These are phyloP conservation scores for Tolypocladium tropicale DNA, from an alignment of 2,329 filamentous ascomycete genomes.

Conservation along the genomic window DNA sequence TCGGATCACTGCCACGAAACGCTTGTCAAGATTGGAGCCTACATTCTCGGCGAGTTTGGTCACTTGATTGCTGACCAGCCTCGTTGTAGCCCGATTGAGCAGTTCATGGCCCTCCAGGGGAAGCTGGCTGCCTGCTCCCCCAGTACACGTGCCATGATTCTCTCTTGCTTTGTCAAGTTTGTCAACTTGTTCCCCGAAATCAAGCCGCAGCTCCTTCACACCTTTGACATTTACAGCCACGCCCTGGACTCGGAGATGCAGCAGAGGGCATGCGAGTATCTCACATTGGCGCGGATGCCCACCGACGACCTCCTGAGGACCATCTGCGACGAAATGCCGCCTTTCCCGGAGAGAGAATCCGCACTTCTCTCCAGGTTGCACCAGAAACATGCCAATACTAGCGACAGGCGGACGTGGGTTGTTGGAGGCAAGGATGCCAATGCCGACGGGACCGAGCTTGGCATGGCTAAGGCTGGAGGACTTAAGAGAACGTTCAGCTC, in stretches of 20 bases:
- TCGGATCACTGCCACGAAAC: conserved; percentile 93
- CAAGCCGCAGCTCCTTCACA: conserved; percentile 83
- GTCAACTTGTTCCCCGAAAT: conserved; percentile 98
- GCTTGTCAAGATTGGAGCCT: conserved; percentile 92
- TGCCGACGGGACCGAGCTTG: conserved; percentile 66
- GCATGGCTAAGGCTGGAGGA: conserved; percentile 68
- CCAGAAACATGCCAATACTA: conserved; percentile 86
- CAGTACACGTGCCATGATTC: conserved; percentile 81
- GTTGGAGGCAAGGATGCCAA: conserved; percentile 97
- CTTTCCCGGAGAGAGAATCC: conserved; percentile 89
- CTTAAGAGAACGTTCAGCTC: conserved; percentile 79
- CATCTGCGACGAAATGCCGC: conserved; percentile 97
- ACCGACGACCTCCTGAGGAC: conserved; percentile 88
- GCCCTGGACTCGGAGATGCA: conserved; percentile 92
- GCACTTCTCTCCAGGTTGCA: conserved; percentile 85
- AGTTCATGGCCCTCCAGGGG: conserved; percentile 82
- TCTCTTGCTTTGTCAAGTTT: conserved; percentile 95
- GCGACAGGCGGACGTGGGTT: conserved; percentile 94
- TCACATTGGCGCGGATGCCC: conserved; percentile 72
- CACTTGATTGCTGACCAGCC: conserved; percentile 89
- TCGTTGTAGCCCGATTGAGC: conserved; percentile 92
- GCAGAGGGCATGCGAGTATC: conserved; percentile 91
- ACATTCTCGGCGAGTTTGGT: conserved; percentile 92
- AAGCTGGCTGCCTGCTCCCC: conserved; percentile 87
- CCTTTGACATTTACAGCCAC: conserved; percentile 88